These are phyloP conservation scores for Scorias spongiosa DNA, from an alignment of 2,329 filamentous ascomycete species.

Conservation along the genomic window DNA sequence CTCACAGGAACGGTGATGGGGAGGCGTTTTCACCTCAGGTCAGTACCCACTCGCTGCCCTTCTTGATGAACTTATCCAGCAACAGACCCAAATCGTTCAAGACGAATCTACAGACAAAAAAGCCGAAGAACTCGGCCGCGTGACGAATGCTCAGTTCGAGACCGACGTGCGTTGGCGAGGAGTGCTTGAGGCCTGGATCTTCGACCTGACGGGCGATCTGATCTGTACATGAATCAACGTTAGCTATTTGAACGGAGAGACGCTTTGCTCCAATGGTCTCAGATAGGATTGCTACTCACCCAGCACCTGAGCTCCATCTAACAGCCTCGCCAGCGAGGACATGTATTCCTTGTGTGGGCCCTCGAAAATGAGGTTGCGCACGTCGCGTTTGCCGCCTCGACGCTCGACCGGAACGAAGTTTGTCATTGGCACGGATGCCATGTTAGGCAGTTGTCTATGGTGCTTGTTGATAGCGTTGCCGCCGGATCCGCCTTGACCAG, in stretches of 20 bases:
- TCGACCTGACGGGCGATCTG: constrained; percentile 94
- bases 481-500: background rate
- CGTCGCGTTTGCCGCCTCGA: constrained; percentile 31
- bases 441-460: constrained; percentile 34
- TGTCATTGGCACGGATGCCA: constrained; percentile 43
- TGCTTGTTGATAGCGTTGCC: constrained; percentile 18
- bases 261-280: background rate
- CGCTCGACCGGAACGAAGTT: constrained; percentile 52
- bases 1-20: too few species aligned
- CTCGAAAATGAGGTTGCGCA: constrained; percentile 52
- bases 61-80: constrained; percentile 93
- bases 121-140: constrained; percentile 93
- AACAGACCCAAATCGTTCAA: constrained; percentile 68
- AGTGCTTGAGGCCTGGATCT: constrained; percentile 80
- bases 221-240: constrained; percentile 39
- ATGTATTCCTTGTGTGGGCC: constrained; percentile 87
- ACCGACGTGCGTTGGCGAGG: constrained; percentile 86
- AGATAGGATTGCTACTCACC: constrained; percentile 43
- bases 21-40: constrained; percentile 21
- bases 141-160: constrained; percentile 86
- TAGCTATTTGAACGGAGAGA: background rate
- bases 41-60: constrained; percentile 86
- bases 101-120: constrained; percentile 93
- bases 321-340: constrained; percentile 74
- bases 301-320: constrained; percentile 82